Evolutionary conservation across 257 asterid genomes (phyloP).

Genomic region (Parsonsia alboflavescens): DNA sequence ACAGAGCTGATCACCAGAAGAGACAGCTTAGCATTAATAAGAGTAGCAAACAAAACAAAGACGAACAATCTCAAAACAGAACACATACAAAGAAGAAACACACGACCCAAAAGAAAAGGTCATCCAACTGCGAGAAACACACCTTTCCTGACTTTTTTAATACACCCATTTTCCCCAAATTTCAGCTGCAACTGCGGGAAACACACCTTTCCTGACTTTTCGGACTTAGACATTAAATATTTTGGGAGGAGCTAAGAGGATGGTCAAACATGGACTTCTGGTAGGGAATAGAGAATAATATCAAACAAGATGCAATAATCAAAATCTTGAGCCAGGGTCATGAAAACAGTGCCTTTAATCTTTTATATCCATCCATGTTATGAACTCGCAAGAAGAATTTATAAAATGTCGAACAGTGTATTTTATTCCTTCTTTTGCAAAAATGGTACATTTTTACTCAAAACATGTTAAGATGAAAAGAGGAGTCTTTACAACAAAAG

Average conservation of each 20-base stretch:
- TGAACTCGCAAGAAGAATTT: background rate
- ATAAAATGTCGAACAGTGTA: background rate
- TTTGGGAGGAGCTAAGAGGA: background rate
- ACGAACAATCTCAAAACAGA: background rate
- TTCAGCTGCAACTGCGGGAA: background rate
- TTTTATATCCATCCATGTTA: background rate
- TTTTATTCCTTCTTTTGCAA: background rate
- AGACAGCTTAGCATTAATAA: background rate
- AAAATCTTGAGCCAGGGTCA: background rate
- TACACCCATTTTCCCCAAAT: too few relatives aligned
- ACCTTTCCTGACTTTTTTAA: background rate
- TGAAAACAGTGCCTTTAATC: background rate
- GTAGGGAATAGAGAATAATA: background rate
- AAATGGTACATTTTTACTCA: background rate
- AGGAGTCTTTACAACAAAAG: background rate
- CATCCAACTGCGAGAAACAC: background rate
- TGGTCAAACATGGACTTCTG: background rate
- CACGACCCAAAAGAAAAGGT: background rate
- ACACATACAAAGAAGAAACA: background rate
- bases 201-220: background rate
- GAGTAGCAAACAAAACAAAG: background rate
- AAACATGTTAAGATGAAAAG: background rate
- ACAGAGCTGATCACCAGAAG: background rate
- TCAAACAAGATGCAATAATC: background rate
- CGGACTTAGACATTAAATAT: constrained; percentile 1